Conservation (phyloP, 768 basidiomycete species). For the Macrolepiota albuminosa region DNA sequence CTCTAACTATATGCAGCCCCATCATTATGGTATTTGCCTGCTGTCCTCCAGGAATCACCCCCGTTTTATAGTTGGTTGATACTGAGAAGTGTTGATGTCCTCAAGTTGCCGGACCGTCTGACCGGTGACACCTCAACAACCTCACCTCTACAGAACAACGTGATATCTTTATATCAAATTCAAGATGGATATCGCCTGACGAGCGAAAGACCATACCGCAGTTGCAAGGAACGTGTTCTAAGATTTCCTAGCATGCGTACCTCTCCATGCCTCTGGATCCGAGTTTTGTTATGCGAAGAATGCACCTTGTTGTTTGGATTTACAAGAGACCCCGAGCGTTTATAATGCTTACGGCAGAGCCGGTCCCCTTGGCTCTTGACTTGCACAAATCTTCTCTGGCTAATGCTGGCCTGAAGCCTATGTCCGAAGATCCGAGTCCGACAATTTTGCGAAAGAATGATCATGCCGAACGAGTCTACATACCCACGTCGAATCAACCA, state of each 20-base stretch:
- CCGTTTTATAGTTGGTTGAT: conserved; percentile 2
- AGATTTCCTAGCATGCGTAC: not conserved
- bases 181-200: not conserved
- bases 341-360: not conserved
- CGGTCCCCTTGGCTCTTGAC: not conserved
- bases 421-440: conserved; percentile 12
- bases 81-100: conserved; percentile 7
- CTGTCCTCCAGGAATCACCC: not conserved
- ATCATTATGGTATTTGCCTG: not conserved
- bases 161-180: not conserved
- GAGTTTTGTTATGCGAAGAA: not conserved
- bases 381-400: not conserved
- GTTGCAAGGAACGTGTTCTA: not conserved
- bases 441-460: conserved; percentile 5
- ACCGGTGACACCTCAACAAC: not conserved
- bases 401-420: not conserved
- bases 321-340: not conserved
- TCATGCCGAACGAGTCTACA: not conserved
- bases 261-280: not conserved
- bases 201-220: not conserved
- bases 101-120: conserved; percentile 6
- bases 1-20: not conserved
- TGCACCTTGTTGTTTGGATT: not conserved
- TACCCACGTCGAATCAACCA: not conserved
- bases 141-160: too few relatives aligned